Evolutionary conservation across 2,329 filamentous ascomycete species (phyloP).

Genomic region (Exserohilum rostratum): DNA sequence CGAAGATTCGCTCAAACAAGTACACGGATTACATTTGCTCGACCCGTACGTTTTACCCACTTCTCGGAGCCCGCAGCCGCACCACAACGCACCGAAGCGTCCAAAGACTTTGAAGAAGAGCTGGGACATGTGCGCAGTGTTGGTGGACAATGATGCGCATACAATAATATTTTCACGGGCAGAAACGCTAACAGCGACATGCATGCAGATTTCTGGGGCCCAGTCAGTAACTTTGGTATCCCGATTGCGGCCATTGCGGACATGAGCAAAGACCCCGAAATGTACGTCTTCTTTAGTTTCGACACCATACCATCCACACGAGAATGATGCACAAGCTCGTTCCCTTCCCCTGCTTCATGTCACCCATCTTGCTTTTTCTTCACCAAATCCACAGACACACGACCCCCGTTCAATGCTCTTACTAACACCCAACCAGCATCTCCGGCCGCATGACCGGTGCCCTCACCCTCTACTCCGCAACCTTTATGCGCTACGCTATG

Average conservation of each 20-base stretch:
- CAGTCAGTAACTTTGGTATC: conserved; percentile 60
- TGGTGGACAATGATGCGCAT: not conserved
- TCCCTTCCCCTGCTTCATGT: no score
- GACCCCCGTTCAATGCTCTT: not conserved
- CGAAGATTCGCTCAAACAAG: conserved; percentile 58
- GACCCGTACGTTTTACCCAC: conserved; percentile 53
- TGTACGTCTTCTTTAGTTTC: conserved; percentile 45
- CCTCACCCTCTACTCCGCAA: conserved; percentile 65
- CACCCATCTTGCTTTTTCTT: not conserved
- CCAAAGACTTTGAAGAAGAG: not conserved
- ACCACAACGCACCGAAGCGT: not conserved
- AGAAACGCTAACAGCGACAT: conserved; percentile 9
- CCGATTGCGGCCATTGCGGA: conserved; percentile 61
- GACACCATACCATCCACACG: not conserved
- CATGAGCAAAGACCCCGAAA: conserved; percentile 60
- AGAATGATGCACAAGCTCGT: no score
- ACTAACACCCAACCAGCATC: conserved; percentile 56
- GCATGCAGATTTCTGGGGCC: conserved; percentile 59
- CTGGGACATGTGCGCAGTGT: not conserved
- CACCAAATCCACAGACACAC: not conserved
- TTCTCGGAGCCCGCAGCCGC: conserved; percentile 1
- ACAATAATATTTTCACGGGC: not conserved
- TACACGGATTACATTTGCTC: conserved; percentile 60
- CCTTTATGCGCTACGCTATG: conserved; percentile 71
- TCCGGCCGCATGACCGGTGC: conserved; percentile 69